A percentile compares a stretch with the other conserved stretches of the same genome.
Conservation (phyloP, 1,139 yeast genomes). For the Suhomyces taliae region DNA sequence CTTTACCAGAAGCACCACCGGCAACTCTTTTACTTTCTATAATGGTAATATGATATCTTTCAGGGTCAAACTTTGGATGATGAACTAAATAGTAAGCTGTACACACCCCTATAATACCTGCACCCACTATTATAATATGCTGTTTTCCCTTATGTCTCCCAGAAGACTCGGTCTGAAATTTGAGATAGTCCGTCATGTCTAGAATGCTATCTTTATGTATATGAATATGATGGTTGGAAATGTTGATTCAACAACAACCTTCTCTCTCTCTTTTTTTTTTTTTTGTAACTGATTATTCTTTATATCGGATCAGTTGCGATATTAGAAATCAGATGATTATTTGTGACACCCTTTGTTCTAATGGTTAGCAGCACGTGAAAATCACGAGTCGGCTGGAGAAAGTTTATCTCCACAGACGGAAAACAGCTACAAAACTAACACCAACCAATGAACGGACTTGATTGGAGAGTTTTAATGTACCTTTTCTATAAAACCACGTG, state of each 20-base stretch:
- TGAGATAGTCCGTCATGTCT: conserved; percentile 36
- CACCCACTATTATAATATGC: conserved; percentile 80
- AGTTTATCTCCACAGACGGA: no score
- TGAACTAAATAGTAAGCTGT: conserved; percentile 85
- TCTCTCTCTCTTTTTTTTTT: no score
- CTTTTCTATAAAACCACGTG: no score
- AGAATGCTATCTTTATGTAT: background rate
- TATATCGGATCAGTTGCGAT: background rate
- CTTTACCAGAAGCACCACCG: conserved; percentile 97
- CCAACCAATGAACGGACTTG: no score
- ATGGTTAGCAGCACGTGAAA: background rate
- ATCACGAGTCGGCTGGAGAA: background rate
- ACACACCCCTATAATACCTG: conserved; percentile 95
- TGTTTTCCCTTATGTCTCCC: conserved; percentile 61
- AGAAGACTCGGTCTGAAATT: conserved; percentile 47
- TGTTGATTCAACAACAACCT: background rate
- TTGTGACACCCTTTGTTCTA: background rate
- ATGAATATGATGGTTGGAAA: background rate
- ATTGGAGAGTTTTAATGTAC: no score
- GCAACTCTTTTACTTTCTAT: conserved; percentile 91
- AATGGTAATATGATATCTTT: conserved; percentile 78
- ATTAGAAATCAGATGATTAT: conserved; percentile 9
- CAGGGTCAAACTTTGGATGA: conserved; percentile 76
- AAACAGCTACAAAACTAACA: no score
- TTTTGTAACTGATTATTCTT: background rate